These are phyloP conservation scores for Arabidopsis hybrid DNA, from an alignment of 441 rosid genomes.

Conservation along the genomic window DNA sequence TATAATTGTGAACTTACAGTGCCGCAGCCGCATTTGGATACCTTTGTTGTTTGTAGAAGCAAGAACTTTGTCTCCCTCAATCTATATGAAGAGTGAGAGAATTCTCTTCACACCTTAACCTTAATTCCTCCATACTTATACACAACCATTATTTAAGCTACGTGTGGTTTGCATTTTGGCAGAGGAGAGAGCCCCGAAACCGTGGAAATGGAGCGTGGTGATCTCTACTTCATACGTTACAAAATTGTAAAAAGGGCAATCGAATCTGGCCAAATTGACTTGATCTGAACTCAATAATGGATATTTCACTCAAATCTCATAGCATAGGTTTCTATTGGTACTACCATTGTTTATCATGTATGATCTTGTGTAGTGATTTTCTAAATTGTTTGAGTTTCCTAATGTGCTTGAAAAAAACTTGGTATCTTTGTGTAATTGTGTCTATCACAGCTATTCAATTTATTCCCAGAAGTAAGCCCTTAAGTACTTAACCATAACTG, in stretches of 20 bases:
- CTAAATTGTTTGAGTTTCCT: no score
- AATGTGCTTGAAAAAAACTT: no score
- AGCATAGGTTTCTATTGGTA: no score
- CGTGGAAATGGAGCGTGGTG: slow-evolving; percentile 44
- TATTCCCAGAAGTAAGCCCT: no score
- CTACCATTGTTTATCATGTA: neutral
- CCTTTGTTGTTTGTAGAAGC: slow-evolving; percentile 76
- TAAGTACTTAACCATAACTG: no score
- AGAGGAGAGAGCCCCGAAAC: slow-evolving; percentile 42
- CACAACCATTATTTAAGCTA: neutral
- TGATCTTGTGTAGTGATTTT: neutral
- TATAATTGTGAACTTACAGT: slow-evolving; percentile 42
- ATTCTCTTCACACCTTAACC: neutral
- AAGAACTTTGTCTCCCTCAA: slow-evolving; percentile 49
- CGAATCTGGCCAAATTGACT: slow-evolving; percentile 42
- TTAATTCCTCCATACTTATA: neutral
- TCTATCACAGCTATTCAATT: no score
- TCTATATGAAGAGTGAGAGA: slow-evolving; percentile 51
- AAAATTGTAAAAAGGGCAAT: slow-evolving; percentile 41
- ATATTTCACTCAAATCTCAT: neutral
- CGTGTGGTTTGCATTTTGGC: slow-evolving; percentile 6
- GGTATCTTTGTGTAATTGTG: no score
- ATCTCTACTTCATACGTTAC: slow-evolving; percentile 46
- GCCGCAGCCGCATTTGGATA: slow-evolving; percentile 68
- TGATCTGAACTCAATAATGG: slow-evolving; percentile 32